Evolutionary conservation across 2,329 filamentous ascomycete genomes (phyloP).

Genomic region (Aspergillus phoenicis): DNA sequence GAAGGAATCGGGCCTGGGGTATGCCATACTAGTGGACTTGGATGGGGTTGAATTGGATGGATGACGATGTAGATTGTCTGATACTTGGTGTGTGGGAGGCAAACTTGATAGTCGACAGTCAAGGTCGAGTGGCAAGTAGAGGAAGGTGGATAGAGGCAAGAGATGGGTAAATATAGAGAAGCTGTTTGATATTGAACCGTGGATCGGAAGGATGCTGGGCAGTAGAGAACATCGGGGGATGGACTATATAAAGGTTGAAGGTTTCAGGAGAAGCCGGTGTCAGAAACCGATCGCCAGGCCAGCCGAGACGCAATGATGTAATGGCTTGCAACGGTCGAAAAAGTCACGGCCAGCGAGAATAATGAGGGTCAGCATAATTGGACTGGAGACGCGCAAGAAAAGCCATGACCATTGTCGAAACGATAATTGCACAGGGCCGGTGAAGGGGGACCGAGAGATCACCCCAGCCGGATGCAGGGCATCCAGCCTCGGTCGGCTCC

Average conservation of each 20-base stretch:
- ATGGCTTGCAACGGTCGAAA: conserved; percentile 8
- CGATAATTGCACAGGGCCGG: conserved; percentile 16
- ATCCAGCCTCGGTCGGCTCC: conserved; percentile 30
- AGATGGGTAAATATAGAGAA: conserved; percentile 4
- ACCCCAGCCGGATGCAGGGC: conserved; percentile 28
- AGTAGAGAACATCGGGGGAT: conserved; percentile 5
- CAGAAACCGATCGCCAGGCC: conserved; percentile 6
- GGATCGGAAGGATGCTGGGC: conserved; percentile 17
- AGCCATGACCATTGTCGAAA: conserved; percentile 9
- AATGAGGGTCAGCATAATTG: not conserved
- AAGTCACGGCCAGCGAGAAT: not conserved
- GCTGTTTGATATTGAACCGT: conserved; percentile 16
- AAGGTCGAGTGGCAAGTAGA: conserved; percentile 3
- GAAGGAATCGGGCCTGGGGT: conserved; percentile 15
- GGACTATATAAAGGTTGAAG: conserved; percentile 18
- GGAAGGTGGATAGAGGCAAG: not conserved
- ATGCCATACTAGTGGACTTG: conserved; percentile 15
- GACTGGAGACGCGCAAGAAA: not conserved
- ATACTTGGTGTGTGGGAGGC: not conserved
- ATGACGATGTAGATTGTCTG: not conserved
- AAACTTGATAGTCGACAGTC: not conserved
- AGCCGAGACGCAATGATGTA: conserved; percentile 18
- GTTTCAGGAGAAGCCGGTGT: conserved; percentile 11
- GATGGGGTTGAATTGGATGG: not conserved
- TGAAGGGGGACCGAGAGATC: conserved; percentile 26